phyloP scores from a whole-genome alignment of 176 grass and related monocot genomes.

The Raddia guianensis region DNA sequence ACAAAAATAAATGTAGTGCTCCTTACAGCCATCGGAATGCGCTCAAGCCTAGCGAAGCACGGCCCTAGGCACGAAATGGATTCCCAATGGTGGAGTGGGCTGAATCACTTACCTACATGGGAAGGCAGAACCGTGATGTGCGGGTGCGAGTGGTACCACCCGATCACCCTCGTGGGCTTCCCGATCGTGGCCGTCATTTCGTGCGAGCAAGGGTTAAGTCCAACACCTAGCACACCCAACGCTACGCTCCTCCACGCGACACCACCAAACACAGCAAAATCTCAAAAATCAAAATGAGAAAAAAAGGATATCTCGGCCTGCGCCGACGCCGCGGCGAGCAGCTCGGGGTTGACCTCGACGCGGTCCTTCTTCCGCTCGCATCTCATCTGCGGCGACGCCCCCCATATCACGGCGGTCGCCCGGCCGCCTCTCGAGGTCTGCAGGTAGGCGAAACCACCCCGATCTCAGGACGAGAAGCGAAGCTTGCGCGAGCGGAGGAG shows the following conservation, averaged over 20 bases:
- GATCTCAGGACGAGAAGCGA: constrained; percentile 14
- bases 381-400: constrained; percentile 98
- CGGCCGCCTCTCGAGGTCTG: constrained; percentile 52
- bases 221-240: constrained; percentile 36
- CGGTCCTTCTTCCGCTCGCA: constrained; percentile 94
- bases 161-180: constrained; percentile 88
- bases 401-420: constrained; percentile 79
- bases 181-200: constrained; percentile 73
- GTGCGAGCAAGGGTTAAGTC: constrained; percentile 63
- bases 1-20: background rate
- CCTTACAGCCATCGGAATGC: background rate
- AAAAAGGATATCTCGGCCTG: constrained; percentile 92
- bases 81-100: background rate
- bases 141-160: constrained; percentile 99
- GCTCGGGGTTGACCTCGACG: constrained; percentile 97
- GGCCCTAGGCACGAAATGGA: background rate
- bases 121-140: constrained; percentile 97
- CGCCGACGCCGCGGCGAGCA: constrained; percentile 78
- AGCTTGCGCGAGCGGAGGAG: constrained; percentile 18
- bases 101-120: constrained; percentile 64
- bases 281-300: background rate
- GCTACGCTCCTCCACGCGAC: constrained; percentile 1
- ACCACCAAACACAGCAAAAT: constrained; percentile 28
- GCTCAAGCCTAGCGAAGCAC: background rate
- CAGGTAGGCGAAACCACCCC: constrained; percentile 27